Conservation (phyloP, 1,284 basidiomycete species). For the Termitomyces sp. region DNA sequence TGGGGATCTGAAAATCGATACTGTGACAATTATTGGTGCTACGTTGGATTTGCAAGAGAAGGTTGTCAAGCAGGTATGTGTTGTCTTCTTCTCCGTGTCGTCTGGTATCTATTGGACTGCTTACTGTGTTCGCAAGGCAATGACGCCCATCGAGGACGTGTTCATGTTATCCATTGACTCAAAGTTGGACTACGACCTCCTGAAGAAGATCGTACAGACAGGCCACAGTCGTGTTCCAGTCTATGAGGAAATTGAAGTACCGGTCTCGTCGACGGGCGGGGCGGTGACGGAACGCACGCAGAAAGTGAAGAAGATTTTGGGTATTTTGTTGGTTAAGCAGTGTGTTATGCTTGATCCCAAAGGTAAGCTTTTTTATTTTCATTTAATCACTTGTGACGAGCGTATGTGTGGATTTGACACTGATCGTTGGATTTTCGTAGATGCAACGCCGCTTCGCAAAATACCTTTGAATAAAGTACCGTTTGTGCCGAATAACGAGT, state of each 20-base stretch:
- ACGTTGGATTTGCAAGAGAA: constrained; percentile 73
- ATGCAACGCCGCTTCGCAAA: constrained; percentile 72
- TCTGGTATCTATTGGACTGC: not conserved
- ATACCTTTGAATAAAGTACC: constrained; percentile 84
- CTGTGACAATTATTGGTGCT: constrained; percentile 72
- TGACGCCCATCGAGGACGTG: constrained; percentile 78
- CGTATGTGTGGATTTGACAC: not conserved
- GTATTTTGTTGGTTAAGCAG: constrained; percentile 80
- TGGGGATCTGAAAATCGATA: constrained; percentile 69
- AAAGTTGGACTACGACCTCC: constrained; percentile 72
- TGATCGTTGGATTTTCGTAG: constrained; percentile 29
- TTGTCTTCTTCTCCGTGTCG: not conserved
- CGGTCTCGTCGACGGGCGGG: constrained; percentile 29
- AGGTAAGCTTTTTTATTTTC: constrained; percentile 36
- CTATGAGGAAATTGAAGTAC: constrained; percentile 67
- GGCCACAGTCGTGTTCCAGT: constrained; percentile 79
- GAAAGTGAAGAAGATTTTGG: constrained; percentile 73
- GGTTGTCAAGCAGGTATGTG: constrained; percentile 51
- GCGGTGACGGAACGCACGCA: constrained; percentile 25
- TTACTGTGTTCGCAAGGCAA: constrained; percentile 40
- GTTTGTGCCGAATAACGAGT: constrained; percentile 81
- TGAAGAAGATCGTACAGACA: constrained; percentile 70
- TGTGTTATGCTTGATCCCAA: constrained; percentile 88
- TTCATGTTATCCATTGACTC: constrained; percentile 83
- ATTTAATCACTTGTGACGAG: too few relatives aligned